A percentile compares a stretch with the other conserved stretches of the same genome.
Conservation (phyloP, 768 basidiomycete genomes). For the Suillus spraguei region DNA sequence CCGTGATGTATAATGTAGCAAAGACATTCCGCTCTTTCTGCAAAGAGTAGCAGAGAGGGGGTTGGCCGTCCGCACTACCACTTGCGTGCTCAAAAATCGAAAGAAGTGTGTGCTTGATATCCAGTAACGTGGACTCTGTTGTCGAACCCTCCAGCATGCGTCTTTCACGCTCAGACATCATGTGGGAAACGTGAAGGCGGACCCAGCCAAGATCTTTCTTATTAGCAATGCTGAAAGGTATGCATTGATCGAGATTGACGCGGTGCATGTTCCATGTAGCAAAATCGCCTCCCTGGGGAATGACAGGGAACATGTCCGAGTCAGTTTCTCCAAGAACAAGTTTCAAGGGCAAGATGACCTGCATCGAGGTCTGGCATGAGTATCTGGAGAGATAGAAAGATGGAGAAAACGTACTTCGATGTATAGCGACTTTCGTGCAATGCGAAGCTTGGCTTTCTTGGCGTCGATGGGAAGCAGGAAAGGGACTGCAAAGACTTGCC, state of each 20-base stretch:
- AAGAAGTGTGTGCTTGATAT: constrained; percentile 37
- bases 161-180: constrained; percentile 37
- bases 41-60: constrained; percentile 25
- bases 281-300: constrained; percentile 17
- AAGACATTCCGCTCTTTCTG: constrained; percentile 22
- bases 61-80: constrained; percentile 23
- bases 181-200: constrained; percentile 29
- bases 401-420: constrained; percentile 35
- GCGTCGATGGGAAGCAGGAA: constrained; percentile 50
- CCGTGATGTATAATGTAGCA: constrained; percentile 48
- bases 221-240: constrained; percentile 29
- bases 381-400: not conserved
- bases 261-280: constrained; percentile 41
- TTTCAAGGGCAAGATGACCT: constrained; percentile 25
- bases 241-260: constrained; percentile 38
- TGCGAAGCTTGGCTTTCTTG: constrained; percentile 38
- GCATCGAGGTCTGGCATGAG: constrained; percentile 7
- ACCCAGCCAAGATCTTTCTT: constrained; percentile 32
- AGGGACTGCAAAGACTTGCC: constrained; percentile 27
- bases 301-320: constrained; percentile 31
- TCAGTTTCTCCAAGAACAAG: constrained; percentile 18
- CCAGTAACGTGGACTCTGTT: constrained; percentile 21
- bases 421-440: constrained; percentile 59
- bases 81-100: constrained; percentile 27
- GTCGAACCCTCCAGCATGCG: constrained; percentile 19